These are phyloP conservation scores for Cymodocea nodosa DNA, from an alignment of 116 monocot genomes.

Conservation along the genomic window DNA sequence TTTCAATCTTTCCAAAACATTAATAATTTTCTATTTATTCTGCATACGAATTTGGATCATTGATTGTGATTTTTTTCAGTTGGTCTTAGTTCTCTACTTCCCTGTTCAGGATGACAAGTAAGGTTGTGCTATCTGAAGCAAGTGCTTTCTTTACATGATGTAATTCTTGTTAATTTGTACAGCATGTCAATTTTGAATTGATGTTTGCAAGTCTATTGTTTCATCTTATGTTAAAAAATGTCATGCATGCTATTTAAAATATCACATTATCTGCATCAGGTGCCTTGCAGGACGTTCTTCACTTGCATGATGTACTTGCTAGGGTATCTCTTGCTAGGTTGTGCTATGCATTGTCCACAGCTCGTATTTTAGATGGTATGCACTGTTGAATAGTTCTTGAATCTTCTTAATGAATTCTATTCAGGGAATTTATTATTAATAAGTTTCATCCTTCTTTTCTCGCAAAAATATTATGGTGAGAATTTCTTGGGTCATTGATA, in stretches of 20 bases:
- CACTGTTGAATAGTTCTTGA: background rate
- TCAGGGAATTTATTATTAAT: background rate
- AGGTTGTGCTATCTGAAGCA: no score
- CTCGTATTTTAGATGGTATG: slow-evolving; percentile 86
- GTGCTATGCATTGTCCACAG: slow-evolving; percentile 85
- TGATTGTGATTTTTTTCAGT: no score
- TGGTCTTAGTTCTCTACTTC: no score
- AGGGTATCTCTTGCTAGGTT: slow-evolving; percentile 93
- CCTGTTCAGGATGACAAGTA: no score
- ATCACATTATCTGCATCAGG: slow-evolving; percentile 37
- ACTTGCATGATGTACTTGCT: slow-evolving; percentile 97
- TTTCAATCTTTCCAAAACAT: background rate
- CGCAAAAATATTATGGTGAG: no score
- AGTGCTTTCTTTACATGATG: no score
- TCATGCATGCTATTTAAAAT: background rate
- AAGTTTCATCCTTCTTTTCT: no score
- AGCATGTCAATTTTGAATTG: no score
- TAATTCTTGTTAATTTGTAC: no score
- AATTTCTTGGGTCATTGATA: slow-evolving; percentile 1
- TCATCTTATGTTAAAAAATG: background rate
- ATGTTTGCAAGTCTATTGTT: no score
- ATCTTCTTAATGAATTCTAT: background rate
- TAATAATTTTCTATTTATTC: background rate
- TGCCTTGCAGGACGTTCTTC: slow-evolving; percentile 98
- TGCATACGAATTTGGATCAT: background rate